phyloP scores from a whole-genome alignment of 148 eudicot species.

The Rhododendron simsii region DNA sequence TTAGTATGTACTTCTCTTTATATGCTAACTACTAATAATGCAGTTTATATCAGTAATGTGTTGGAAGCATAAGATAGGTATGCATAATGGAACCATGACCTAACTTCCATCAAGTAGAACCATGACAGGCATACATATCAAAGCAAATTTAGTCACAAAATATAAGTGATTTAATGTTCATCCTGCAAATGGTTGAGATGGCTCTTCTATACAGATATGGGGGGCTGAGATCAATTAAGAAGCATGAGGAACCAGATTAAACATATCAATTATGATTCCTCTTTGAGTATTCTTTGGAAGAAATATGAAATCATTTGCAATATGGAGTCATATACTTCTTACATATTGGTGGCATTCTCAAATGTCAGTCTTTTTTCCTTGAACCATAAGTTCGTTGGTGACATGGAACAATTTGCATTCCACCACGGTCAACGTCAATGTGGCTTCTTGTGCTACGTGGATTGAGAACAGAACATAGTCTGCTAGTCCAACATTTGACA shows the following conservation, averaged over 20 bases:
- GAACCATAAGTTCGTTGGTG: constrained; percentile 2
- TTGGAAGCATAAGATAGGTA: neutral
- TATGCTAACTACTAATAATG: neutral
- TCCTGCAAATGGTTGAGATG: constrained; percentile 4
- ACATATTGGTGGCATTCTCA: neutral
- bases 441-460: neutral
- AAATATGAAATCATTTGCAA: neutral
- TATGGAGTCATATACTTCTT: neutral
- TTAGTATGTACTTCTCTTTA: neutral
- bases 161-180: neutral
- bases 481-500: neutral
- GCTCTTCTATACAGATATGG: neutral
- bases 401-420: neutral
- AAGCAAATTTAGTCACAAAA: neutral
- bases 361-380: neutral
- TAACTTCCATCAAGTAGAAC: neutral
- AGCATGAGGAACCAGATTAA: neutral
- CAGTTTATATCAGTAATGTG: neutral
- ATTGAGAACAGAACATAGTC: neutral
- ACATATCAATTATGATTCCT: neutral
- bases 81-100: neutral
- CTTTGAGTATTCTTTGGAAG: neutral
- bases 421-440: neutral
- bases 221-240: neutral
- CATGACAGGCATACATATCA: neutral